Evolutionary conservation across 352 stramenopile species (phyloP), one percentile per base, ranked within the genome.

Genomic region (Phytophthora pinifolia): DNA sequence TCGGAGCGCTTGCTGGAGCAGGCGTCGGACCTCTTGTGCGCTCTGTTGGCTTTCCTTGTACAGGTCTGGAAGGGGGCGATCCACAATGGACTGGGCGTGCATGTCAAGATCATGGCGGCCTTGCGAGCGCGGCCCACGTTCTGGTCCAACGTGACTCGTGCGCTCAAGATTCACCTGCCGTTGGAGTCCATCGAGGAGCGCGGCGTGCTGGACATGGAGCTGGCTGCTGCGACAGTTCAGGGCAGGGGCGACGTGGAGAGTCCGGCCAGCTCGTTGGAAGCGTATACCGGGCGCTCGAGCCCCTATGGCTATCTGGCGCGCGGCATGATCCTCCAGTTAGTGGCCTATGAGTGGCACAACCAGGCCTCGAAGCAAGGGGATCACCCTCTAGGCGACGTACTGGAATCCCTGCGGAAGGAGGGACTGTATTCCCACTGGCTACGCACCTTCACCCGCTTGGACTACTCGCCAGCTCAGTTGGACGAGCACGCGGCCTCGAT

Each of bases 401-500:
- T 90, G 14, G 75, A 90, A 15, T 68, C 70, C 7, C 88, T 88
- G 50, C 62, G 77, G 13, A 71, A 76, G 34, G 75, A 90, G 46
- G 77, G 74, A 6, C 56, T 88, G 1, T 90, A 81, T 55, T 73
- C 76, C 9, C 75, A 90, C 46, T 90, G 79, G 79, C 44, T 88
- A 25, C 73, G 76, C 8, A 80, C 79, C 0, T 88, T 88, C 37
- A 86, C 79, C 22, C 62, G 73, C 5, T 56, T 90, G 12, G 75
- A 88, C 34, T 88, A 87, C 58, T 72, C 66, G 7, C 58, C 61
- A 7, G 37, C 45, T 27, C 61, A 67, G 39, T 34, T 74, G 29
- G 50, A 64, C 32, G 43, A 65, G 20, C 53, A 65, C 14, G 53
- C 57, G 8, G 31, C 48, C 12, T 62, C 39, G 25, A 68, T 71